phyloP scores from a whole-genome alignment of 345 rosid species.

The Eutrema heterophyllum region DNA sequence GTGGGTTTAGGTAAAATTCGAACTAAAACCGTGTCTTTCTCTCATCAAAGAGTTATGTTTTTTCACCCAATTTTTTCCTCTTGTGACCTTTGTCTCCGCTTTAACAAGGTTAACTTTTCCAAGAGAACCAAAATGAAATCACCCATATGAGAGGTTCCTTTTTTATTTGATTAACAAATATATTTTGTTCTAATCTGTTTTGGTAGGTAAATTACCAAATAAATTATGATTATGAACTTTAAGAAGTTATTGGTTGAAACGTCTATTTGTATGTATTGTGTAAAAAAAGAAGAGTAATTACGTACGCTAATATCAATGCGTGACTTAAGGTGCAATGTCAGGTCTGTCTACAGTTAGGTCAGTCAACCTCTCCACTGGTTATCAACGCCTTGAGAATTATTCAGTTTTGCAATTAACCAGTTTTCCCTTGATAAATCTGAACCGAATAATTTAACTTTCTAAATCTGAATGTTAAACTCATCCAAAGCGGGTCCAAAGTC shows the following conservation, averaged over 20 bases:
- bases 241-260: neutral
- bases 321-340: constrained; percentile 24
- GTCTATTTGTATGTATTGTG: neutral
- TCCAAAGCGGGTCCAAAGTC: neutral
- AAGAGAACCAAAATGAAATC: neutral
- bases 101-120: neutral
- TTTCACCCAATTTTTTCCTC: constrained; percentile 7
- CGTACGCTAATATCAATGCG: neutral
- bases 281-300: neutral
- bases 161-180: neutral
- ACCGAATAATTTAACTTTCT: neutral
- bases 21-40: constrained; percentile 1
- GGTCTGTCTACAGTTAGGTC: constrained; percentile 18
- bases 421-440: neutral
- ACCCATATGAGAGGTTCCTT: neutral
- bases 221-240: neutral
- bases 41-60: constrained; percentile 1
- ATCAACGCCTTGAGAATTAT: neutral
- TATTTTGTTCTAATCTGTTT: neutral
- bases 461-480: neutral
- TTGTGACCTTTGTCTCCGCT: neutral
- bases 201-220: neutral
- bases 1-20: constrained; percentile 13
- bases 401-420: neutral
- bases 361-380: neutral